These are phyloP conservation scores for Plasmodium relictum DNA, from an alignment of 169 alveolate genomes.

Conservation along the genomic window DNA sequence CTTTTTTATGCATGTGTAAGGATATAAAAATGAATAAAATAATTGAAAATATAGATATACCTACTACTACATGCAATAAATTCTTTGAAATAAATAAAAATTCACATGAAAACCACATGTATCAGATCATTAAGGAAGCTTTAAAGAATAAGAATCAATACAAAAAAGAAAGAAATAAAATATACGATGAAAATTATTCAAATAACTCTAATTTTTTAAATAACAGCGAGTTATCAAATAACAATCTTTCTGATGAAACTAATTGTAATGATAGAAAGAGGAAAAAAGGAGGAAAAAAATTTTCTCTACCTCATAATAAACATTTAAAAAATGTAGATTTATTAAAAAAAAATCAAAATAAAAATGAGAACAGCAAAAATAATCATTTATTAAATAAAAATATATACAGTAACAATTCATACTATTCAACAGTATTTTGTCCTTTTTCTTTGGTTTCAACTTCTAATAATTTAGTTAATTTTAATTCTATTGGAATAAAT, in stretches of 20 bases:
- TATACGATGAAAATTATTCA: constrained; percentile 9
- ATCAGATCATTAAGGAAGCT: constrained; percentile 56
- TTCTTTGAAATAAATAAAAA: constrained; percentile 42
- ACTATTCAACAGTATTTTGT: constrained; percentile 54
- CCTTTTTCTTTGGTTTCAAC: constrained; percentile 69
- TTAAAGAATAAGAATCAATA: constrained; percentile 30
- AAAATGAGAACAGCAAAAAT: background rate
- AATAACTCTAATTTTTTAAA: constrained; percentile 8
- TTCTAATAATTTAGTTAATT: constrained; percentile 52
- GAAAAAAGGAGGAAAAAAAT: background rate
- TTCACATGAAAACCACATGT: constrained; percentile 46
- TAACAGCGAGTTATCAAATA: constrained; percentile 8
- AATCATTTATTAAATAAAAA: background rate
- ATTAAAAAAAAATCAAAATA: background rate
- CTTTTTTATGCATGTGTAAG: constrained; percentile 77
- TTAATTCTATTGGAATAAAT: constrained; percentile 52
- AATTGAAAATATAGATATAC: constrained; percentile 63
- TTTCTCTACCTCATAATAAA: background rate
- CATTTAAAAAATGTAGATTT: background rate
- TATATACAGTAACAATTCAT: constrained; percentile 6
- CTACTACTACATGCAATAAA: constrained; percentile 22
- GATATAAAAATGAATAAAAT: constrained; percentile 76
- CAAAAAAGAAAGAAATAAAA: background rate
- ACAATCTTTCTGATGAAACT: constrained; percentile 1
- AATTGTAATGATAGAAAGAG: background rate